Evolutionary conservation across 495 filamentous ascomycete genomes (phyloP), one percentile per base, ranked within the genome.

Genomic region (Podospora bellae-mahoneyi): DNA sequence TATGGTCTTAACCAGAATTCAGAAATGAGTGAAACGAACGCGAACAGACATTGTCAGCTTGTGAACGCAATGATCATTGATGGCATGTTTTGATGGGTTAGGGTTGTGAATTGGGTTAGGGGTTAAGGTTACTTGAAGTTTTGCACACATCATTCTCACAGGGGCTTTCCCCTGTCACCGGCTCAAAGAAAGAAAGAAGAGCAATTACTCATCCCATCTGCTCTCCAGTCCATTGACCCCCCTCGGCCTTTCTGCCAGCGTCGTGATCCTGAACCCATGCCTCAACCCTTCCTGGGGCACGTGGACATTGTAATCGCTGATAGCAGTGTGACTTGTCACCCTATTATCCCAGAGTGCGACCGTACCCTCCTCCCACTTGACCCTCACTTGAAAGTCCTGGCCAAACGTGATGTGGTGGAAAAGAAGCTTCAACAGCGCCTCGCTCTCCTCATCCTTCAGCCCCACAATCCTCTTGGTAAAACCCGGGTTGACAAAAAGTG

Each of bases 281-380:
- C 79, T 72, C 64, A 81, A 59, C 10, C 82, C 83, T 68, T 84
- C 83, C 62, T 77, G 76, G 57, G 77, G 76, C 58, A 80, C 76
- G 56, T 77, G 73, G 15, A 82, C 80, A 68, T 85, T 79, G 64
- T 83, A 86, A 66, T 86, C 83, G 3, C 78, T 81, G 58, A 85
- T 84, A 15, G 83, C 83, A n/a, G 83, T 84, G 68, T 86, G 84
- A 4, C 81, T 81, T 2, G 84, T 86, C 15, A 88, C 84, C 5
- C 90, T 81, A 68, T 93, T 93, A 68, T 93, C 91, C 91, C 91
- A 92, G 66, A 93, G 79, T 0, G 89, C 89, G 27, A 93, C 88
- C 27, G 89, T 90, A 56, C 86, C 81, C 71, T 89, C 84, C 64
- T 84, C 82, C 90, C 90, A 92, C 70, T 86, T 84, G 72, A 92